phyloP scores from a whole-genome alignment of 352 stramenopile genomes.

The Phytophthora meadii region DNA sequence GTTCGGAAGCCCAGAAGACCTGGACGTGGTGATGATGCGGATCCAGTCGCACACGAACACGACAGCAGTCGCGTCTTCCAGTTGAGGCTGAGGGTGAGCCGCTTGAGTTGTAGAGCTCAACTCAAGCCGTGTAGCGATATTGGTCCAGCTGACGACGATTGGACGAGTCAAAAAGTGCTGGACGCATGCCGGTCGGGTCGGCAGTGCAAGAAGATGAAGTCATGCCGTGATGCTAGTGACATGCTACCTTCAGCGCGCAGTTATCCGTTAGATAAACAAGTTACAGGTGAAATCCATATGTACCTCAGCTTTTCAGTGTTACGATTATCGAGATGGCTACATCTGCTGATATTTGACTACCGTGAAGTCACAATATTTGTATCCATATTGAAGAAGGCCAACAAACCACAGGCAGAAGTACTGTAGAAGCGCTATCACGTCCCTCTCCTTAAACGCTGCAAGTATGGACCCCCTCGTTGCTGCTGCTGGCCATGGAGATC shows the following conservation, averaged over 20 bases:
- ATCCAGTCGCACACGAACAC: constrained; percentile 52
- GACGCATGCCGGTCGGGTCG: constrained; percentile 24
- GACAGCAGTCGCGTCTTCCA: constrained; percentile 31
- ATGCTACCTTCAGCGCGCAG: constrained; percentile 19
- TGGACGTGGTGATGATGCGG: constrained; percentile 55
- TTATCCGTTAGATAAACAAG: constrained; percentile 43
- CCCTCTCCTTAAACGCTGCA: background rate
- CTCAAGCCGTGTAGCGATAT: constrained; percentile 37
- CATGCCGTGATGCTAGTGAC: constrained; percentile 3
- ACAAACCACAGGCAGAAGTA: too few species aligned
- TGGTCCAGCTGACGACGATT: constrained; percentile 21
- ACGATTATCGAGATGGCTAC: too few species aligned
- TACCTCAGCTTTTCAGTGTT: background rate
- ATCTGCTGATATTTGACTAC: too few species aligned
- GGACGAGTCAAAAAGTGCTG: constrained; percentile 19
- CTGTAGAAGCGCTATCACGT: too few species aligned
- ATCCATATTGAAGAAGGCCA: too few species aligned
- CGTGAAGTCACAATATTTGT: constrained; percentile 1
- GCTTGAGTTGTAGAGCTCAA: constrained; percentile 44
- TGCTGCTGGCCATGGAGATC: background rate
- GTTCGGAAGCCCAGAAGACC: constrained; percentile 65
- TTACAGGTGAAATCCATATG: constrained; percentile 20
- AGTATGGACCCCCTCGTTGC: constrained; percentile 9
- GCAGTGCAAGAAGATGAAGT: constrained; percentile 18
- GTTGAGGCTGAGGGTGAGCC: constrained; percentile 31